phyloP scores from a whole-genome alignment of 257 asterid genomes.

The Jasminum sambac region DNA sequence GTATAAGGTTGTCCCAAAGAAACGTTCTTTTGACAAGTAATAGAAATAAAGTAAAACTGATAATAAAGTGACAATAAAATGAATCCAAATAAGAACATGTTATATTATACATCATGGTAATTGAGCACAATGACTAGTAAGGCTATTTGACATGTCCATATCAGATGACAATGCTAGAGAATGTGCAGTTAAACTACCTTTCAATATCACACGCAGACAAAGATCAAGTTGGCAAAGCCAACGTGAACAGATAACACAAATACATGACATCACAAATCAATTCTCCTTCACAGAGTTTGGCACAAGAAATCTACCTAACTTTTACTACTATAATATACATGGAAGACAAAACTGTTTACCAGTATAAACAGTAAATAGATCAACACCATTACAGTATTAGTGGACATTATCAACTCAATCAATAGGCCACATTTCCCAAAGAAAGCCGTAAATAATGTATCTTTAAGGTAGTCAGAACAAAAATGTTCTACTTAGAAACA shows the following conservation, averaged over 20 bases:
- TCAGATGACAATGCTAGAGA: conserved; percentile 7
- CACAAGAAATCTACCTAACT: not conserved
- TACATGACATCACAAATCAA: not conserved
- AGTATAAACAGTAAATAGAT: conserved; percentile 1
- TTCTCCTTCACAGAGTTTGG: not conserved
- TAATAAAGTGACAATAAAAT: not conserved
- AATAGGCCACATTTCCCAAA: not conserved
- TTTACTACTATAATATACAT: not conserved
- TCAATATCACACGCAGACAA: not conserved
- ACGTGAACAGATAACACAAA: not conserved
- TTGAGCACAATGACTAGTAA: not conserved
- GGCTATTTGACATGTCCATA: not conserved
- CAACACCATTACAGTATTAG: not conserved
- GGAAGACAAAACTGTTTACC: not conserved
- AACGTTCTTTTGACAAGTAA: no score
- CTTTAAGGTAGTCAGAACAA: not conserved
- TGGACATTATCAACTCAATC: not conserved
- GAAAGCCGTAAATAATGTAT: not conserved
- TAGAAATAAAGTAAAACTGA: no score
- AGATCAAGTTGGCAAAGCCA: not conserved
- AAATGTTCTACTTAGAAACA: not conserved
- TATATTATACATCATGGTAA: not conserved
- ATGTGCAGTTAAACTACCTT: conserved; percentile 13
- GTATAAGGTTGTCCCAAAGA: no score
- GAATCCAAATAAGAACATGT: not conserved